These are phyloP conservation scores for Setaria italica DNA, from an alignment of 202 grass and related monocot species.

Conservation along the genomic window DNA sequence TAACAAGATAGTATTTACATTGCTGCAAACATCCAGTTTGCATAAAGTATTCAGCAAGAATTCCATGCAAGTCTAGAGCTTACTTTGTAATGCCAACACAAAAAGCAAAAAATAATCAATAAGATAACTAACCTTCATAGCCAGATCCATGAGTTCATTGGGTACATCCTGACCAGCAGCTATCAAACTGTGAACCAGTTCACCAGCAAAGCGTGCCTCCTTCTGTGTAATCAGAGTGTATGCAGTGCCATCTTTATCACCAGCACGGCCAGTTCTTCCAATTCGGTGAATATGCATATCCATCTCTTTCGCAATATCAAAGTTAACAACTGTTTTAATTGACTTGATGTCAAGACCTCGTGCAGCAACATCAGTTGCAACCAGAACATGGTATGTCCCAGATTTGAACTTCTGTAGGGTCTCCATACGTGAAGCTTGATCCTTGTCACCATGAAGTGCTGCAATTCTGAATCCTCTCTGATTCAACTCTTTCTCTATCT, in stretches of 20 bases:
- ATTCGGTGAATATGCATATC: conserved; percentile 99
- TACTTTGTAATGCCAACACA: background rate
- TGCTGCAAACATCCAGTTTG: background rate
- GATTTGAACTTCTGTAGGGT: conserved; percentile 95
- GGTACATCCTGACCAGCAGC: conserved; percentile 88
- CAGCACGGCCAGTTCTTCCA: conserved; percentile 93
- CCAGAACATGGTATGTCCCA: conserved; percentile 91
- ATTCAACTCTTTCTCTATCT: conserved; percentile 84
- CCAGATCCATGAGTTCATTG: conserved; percentile 89
- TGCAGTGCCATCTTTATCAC: conserved; percentile 97
- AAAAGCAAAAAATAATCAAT: conserved; percentile 23
- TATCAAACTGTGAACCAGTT: conserved; percentile 91
- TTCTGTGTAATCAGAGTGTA: conserved; percentile 93
- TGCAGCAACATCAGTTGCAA: conserved; percentile 98
- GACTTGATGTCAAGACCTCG: conserved; percentile 99
- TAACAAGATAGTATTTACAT: background rate
- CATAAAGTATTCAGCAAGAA: conserved; percentile 19
- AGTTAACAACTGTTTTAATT: conserved; percentile 98
- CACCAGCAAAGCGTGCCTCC: conserved; percentile 90
- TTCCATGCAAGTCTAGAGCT: conserved; percentile 15
- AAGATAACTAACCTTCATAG: conserved; percentile 86
- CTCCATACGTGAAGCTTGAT: conserved; percentile 95
- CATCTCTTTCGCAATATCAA: conserved; percentile 96
- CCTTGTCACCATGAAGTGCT: conserved; percentile 97
- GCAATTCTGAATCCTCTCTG: conserved; percentile 88